Conservation (phyloP, 2,329 filamentous ascomycete species). For the Arthroderma uncinatum region DNA sequence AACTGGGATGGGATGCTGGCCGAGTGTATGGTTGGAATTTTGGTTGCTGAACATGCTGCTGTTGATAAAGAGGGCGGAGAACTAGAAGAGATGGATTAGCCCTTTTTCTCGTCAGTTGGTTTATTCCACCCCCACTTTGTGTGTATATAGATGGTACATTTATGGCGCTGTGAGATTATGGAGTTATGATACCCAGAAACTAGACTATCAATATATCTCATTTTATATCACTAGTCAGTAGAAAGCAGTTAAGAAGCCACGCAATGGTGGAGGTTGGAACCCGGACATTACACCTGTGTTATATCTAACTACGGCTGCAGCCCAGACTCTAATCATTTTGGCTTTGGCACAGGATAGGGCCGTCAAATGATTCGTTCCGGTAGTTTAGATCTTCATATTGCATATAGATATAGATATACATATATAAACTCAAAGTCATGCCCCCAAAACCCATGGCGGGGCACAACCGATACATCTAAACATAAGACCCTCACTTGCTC, state of each 20-base stretch:
- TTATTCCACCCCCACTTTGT: no score
- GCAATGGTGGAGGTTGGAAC: not conserved
- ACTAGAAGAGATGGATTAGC: conserved; percentile 51
- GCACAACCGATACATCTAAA: not conserved
- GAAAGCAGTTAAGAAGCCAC: not conserved
- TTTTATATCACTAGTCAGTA: not conserved
- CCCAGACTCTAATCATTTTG: not conserved
- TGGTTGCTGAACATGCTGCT: conserved; percentile 45
- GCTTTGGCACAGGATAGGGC: not conserved
- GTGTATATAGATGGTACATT: not conserved
- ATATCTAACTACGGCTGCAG: not conserved
- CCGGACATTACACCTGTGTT: not conserved
- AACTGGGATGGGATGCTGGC: conserved; percentile 57
- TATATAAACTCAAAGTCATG: not conserved
- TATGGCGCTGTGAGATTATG: not conserved
- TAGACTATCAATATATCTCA: not conserved
- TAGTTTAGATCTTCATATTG: not conserved
- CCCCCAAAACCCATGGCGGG: not conserved
- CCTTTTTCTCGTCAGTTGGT: not conserved
- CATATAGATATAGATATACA: not conserved
- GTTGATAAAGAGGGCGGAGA: conserved; percentile 18
- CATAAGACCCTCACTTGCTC: not conserved
- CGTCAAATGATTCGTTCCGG: not conserved
- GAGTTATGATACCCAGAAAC: not conserved
- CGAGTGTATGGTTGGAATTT: conserved; percentile 50